Base-by-base conservation (phyloP, 495 filamentous ascomycete species). In the Thermothielavioides terrestris region DNA sequence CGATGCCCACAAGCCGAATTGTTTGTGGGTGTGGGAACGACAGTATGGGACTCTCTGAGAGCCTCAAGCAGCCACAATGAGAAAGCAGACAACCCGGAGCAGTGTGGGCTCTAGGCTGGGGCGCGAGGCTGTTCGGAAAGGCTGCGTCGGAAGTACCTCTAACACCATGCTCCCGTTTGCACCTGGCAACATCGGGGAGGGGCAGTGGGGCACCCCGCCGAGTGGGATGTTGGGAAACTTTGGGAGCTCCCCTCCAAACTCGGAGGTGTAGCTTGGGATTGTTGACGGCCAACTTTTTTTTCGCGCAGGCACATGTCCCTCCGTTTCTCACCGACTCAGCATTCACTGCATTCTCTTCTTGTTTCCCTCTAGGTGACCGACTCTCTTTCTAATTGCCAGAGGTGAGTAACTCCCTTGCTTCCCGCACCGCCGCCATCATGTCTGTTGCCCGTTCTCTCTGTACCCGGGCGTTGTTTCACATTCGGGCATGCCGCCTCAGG, bases 181-280 rank as follows among this genome's bases (percentile, higher is more conserved):
- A n/a, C 31, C 49, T 45, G 23, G 22, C 42, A 41, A 34, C 30
- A 12, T 17, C 37, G 28, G 21, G 32, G 23, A 35, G 54, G 45
- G 49, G 28, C 34, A 32, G 44, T 44, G 49, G 44, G 40, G 45
- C 39, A 51, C 23, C 41, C 38, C 42, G 42, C 48, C 32, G 46
- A 31, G 53, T 49, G 53, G 53, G 53, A 52, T 56, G 54, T 52
- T 44, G 53, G 47, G 49, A 43, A 46, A 49, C 31, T 54, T 53
- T 26, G 27, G 34, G 27, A 56, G 53, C 53, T 52, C 37, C 47
- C 36, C 48, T 28, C 43, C 42, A 48, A 38, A 35, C 14, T 17
- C 18, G 35, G 35, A 28, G 40, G 42, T n/a, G 46, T n/a, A 10
- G 17, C 44, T 28, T 32, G 40, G 27, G 36, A 22, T 42, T 44